A percentile compares a stretch with the other conserved stretches of the same genome.
These are phyloP conservation scores for Curvularia sp. DNA, from an alignment of 2,329 filamentous ascomycete genomes.

Conservation along the genomic window DNA sequence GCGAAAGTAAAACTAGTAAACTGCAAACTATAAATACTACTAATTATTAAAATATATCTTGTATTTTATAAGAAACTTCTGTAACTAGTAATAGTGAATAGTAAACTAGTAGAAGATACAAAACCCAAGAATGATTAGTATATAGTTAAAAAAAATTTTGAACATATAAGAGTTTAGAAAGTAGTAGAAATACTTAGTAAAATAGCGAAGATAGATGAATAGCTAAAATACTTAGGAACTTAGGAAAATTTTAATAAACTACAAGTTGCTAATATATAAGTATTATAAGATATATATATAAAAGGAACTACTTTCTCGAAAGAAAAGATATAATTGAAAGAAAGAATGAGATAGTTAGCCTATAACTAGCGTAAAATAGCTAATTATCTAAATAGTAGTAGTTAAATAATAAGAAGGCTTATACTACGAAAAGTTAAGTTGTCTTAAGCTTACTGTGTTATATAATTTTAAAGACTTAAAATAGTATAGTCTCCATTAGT, in stretches of 20 bases:
- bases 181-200: neutral
- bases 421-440: no score
- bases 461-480: no score
- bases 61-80: neutral
- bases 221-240: no score
- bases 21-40: conserved; percentile 1
- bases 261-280: no score
- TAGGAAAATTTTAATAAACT: no score
- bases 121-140: neutral
- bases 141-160: neutral
- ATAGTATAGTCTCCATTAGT: no score
- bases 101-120: neutral
- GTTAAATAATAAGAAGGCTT: no score
- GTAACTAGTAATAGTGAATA: neutral
- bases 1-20: neutral
- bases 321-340: neutral
- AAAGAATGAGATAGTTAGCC: neutral
- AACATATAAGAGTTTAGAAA: neutral
- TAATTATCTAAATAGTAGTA: no score
- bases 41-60: neutral
- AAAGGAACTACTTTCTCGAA: no score
- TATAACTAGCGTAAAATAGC: neutral
- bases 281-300: neutral
- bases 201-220: no score
- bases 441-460: neutral